These are phyloP conservation scores for Rhizophagus prolifer DNA, from an alignment of 192 early-diverging fungal species.

Conservation along the genomic window DNA sequence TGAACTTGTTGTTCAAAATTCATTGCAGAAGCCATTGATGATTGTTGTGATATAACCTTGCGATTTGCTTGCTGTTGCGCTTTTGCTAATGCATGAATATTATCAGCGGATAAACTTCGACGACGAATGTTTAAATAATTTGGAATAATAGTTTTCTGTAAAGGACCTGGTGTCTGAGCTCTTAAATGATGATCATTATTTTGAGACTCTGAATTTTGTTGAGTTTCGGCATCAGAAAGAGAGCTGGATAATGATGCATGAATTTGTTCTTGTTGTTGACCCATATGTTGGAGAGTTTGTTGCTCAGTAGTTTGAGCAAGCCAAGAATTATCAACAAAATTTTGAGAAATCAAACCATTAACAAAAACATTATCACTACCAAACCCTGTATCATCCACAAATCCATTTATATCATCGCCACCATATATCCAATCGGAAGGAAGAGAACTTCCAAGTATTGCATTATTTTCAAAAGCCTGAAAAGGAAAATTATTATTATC, in stretches of 20 bases:
- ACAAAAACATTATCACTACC: not conserved
- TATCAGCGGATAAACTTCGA: conserved; percentile 29
- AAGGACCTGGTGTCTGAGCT: conserved; percentile 24
- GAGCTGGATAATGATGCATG: not conserved
- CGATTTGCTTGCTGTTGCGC: not conserved
- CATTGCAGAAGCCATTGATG: not conserved
- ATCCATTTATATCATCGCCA: not conserved
- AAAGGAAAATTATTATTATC: conserved; percentile 5
- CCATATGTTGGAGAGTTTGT: not conserved
- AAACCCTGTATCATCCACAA: not conserved
- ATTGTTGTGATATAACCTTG: not conserved
- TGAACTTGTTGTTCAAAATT: conserved; percentile 2
- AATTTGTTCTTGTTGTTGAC: conserved; percentile 13
- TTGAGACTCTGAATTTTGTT: not conserved
- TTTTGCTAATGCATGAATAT: conserved; percentile 31
- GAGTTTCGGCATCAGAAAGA: not conserved
- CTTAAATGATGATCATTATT: conserved; percentile 8
- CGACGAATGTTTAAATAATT: conserved; percentile 27
- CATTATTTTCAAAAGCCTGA: conserved; percentile 18
- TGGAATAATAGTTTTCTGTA: conserved; percentile 3
- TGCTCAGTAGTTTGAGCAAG: conserved; percentile 2
- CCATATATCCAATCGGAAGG: conserved; percentile 10
- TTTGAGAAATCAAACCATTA: conserved; percentile 11
- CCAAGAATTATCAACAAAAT: not conserved
- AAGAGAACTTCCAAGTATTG: conserved; percentile 12